A percentile compares a stretch with the other conserved stretches of the same genome.
Conservation (phyloP, 1,284 basidiomycete genomes). For the Moesziomyces antarcticus region DNA sequence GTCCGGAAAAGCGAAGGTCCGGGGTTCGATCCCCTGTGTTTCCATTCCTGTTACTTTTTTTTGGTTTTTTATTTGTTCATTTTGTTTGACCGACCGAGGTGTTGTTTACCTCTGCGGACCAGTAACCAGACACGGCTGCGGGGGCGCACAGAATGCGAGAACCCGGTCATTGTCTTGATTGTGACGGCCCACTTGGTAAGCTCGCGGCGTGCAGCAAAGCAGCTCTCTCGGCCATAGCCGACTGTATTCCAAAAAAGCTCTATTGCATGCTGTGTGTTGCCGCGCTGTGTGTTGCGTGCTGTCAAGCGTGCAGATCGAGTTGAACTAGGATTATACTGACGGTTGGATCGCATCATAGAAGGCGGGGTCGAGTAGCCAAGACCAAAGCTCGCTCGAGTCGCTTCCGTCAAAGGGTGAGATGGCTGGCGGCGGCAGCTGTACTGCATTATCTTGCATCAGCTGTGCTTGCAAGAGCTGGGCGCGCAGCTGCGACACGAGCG, state of each 20-base stretch:
- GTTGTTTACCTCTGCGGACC: too few species aligned
- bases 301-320: too few species aligned
- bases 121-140: too few species aligned
- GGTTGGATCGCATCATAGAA: background rate
- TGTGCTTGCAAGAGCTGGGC: background rate
- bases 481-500: background rate
- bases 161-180: too few species aligned
- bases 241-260: too few species aligned
- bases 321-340: background rate
- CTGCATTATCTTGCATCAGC: background rate
- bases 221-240: too few species aligned
- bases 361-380: background rate
- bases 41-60: constrained; percentile 41
- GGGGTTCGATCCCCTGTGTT: constrained; percentile 57
- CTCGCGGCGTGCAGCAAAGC: too few species aligned
- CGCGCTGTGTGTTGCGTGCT: too few species aligned
- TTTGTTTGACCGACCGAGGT: too few species aligned
- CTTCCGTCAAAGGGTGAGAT: background rate
- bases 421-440: background rate
- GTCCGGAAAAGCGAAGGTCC: constrained; percentile 51
- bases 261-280: too few species aligned
- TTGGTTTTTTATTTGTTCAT: background rate
- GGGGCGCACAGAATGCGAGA: too few species aligned
- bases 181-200: too few species aligned
- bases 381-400: background rate